Percentiles rank a stretch among this genome's conserved stretches.
These are phyloP conservation scores for Fusarium dlaminii DNA, from an alignment of 2,329 filamentous ascomycete species.

Conservation along the genomic window DNA sequence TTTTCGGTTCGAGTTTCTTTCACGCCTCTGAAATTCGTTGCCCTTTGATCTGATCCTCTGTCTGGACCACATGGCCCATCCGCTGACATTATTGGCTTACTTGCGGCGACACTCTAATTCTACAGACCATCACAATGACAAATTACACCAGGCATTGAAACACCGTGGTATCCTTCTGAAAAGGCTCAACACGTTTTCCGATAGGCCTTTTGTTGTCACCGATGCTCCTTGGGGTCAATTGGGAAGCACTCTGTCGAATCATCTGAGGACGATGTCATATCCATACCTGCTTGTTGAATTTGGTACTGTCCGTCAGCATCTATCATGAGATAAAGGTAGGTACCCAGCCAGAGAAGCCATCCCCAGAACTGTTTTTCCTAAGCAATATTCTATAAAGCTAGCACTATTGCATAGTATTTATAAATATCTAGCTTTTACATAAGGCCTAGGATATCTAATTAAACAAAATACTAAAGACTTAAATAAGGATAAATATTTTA, in stretches of 20 bases:
- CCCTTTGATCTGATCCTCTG: conserved; percentile 32
- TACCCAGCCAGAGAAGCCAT: background rate
- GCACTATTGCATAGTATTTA: background rate
- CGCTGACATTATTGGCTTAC: conserved; percentile 33
- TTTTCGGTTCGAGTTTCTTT: background rate
- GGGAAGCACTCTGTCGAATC: background rate
- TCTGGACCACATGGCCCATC: conserved; percentile 39
- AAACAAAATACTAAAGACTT: no score
- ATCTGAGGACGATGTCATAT: background rate
- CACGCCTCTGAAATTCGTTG: background rate
- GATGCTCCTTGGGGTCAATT: background rate
- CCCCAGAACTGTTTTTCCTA: background rate
- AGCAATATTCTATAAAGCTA: background rate
- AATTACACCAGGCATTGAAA: background rate
- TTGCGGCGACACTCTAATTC: background rate
- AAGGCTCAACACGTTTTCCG: background rate
- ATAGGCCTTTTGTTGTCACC: background rate
- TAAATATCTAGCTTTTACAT: background rate
- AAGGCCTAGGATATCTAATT: no score
- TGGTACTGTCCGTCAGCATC: background rate
- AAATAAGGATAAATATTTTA: no score
- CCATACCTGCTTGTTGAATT: background rate
- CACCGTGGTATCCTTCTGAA: background rate
- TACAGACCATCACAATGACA: background rate
- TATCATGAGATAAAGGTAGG: background rate